Evolutionary conservation across 371 early-diverging fungal species (phyloP).

Genomic region (Syncephalastrum racemosum): DNA sequence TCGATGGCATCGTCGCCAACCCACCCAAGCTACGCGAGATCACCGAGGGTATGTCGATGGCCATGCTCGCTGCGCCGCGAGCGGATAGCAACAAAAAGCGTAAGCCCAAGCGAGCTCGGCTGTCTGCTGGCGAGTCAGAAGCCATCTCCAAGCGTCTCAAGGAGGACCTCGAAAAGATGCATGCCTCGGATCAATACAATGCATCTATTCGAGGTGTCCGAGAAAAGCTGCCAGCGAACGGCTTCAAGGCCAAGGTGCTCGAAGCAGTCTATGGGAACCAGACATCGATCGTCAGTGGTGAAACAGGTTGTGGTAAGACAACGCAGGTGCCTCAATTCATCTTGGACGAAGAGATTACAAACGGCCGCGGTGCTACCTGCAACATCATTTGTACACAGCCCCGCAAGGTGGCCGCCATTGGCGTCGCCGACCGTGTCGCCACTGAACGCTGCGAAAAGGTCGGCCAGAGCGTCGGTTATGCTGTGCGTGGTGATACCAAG

Average conservation of each 20-base stretch:
- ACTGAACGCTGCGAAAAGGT: constrained; percentile 61
- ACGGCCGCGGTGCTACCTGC: constrained; percentile 46
- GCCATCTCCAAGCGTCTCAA: constrained; percentile 22
- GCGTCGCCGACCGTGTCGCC: constrained; percentile 82
- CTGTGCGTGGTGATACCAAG: constrained; percentile 64
- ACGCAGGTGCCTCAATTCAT: constrained; percentile 93
- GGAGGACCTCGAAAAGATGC: constrained; percentile 24
- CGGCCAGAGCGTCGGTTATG: constrained; percentile 60
- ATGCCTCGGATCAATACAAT: constrained; percentile 44
- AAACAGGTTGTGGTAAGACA: constrained; percentile 85
- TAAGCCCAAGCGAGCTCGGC: background rate
- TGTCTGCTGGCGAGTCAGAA: constrained; percentile 8
- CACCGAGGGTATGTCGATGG: constrained; percentile 40
- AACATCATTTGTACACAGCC: constrained; percentile 94
- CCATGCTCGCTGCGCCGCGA: constrained; percentile 9
- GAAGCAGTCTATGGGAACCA: constrained; percentile 52
- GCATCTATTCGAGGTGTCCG: constrained; percentile 47
- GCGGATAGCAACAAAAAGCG: constrained; percentile 5
- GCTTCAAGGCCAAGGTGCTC: constrained; percentile 56
- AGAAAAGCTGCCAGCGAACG: constrained; percentile 66
- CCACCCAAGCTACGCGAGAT: constrained; percentile 63
- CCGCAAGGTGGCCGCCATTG: constrained; percentile 87
- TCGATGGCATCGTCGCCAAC: constrained; percentile 52
- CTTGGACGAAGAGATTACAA: constrained; percentile 68
- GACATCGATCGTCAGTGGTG: constrained; percentile 69